Evolutionary conservation across 768 basidiomycete species (phyloP), one percentile per base, ranked within the genome.

Genomic region (Lactarius tabidus): DNA sequence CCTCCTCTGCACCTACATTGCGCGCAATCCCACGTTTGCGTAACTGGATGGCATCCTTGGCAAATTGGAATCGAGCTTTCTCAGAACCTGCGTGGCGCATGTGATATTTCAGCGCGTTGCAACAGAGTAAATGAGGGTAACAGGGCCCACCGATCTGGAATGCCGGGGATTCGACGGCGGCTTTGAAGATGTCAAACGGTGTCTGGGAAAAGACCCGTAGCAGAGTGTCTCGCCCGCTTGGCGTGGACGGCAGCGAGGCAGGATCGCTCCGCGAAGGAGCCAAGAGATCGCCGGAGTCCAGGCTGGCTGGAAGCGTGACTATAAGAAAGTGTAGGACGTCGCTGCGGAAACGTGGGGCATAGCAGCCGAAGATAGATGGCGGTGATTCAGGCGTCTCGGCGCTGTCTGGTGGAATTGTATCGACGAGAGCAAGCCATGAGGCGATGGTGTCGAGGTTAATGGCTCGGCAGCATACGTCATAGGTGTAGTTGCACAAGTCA

Each of bases 51-150:
- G 88, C 91, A 69, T 92, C 91, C 76, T 95, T 95, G 4, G 93
- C 92, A 77, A 95, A 95, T 72, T 89, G 89, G 79, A 95, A 97
- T 54, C 93, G 86, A 66, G 86, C 84, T 74, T 95, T 93, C 77
- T 91, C 90, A 64, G 89, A 84, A 26, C 88, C 90, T 89, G 75
- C 56, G 29, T 29, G 20, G 20, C 18, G 23, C 31, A 29, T 20
- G 43, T 51, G 14, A 23, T 6, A 62, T 31, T 23, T 64, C 48
- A 64, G 54, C 20, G 59, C 31, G 28, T 31, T 43, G 60, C 35
- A 36, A 58, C 15, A 38, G 10, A 29, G 31, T 17, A 31, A 4
- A 53, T n/a, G 52, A 53, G 23, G 57, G 26, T 17, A 10, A 45
- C 28, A 29, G 52, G 45, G 74, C 80, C 64, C 67, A 91, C 91